Evolutionary conservation across 768 basidiomycete species (phyloP).

Genomic region (Multifurca ochricompacta): DNA sequence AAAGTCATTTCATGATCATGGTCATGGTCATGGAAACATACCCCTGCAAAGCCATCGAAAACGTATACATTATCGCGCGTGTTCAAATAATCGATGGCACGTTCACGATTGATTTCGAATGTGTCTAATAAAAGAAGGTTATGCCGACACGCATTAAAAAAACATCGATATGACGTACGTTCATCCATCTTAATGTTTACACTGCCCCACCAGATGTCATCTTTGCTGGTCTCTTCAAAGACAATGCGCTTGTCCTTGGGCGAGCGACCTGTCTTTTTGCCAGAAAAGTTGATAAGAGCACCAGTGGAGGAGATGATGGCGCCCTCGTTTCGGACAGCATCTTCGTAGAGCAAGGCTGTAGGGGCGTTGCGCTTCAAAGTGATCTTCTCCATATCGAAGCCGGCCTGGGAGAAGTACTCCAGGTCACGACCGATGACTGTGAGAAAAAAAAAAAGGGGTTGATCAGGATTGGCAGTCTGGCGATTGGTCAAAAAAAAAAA

Average conservation of each 20-base stretch:
- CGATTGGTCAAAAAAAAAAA: neutral
- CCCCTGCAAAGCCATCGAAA: slow-evolving; percentile 92
- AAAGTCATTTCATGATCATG: neutral
- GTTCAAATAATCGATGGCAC: slow-evolving; percentile 98
- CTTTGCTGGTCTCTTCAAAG: slow-evolving; percentile 92
- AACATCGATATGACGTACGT: slow-evolving; percentile 42
- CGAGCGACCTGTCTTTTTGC: slow-evolving; percentile 96
- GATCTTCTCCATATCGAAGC: slow-evolving; percentile 98
- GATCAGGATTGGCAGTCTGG: slow-evolving; percentile 10
- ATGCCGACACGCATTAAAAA: neutral
- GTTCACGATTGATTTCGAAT: slow-evolving; percentile 98
- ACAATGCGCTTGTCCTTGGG: slow-evolving; percentile 99
- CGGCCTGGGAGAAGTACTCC: slow-evolving; percentile 96
- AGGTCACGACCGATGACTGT: slow-evolving; percentile 88
- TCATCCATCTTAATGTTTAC: slow-evolving; percentile 99
- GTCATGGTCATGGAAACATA: slow-evolving; percentile 29
- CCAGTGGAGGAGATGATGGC: slow-evolving; percentile 96
- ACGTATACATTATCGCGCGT: slow-evolving; percentile 98
- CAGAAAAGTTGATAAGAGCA: slow-evolving; percentile 98
- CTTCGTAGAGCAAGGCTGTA: slow-evolving; percentile 88
- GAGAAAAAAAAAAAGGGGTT: too few species aligned
- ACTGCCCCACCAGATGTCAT: slow-evolving; percentile 98
- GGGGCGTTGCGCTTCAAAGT: slow-evolving; percentile 92
- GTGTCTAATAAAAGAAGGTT: slow-evolving; percentile 52
- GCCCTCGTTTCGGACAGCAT: slow-evolving; percentile 96